Percentiles rank a stretch among this genome's conserved stretches.
These are phyloP conservation scores for Alnus rubra DNA, from an alignment of 306 rosid genomes.

Conservation along the genomic window DNA sequence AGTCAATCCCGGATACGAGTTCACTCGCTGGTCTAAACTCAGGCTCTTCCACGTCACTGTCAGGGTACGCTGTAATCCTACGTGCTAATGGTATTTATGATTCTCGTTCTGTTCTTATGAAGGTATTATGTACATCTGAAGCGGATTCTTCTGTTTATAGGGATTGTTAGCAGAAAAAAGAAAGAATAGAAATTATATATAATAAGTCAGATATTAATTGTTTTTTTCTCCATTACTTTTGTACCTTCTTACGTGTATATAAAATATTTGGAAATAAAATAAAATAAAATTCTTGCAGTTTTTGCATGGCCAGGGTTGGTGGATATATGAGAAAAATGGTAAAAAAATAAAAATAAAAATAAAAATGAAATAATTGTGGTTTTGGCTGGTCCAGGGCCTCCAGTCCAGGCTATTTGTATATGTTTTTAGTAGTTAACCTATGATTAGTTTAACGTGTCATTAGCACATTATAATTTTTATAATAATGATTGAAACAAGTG, in stretches of 20 bases:
- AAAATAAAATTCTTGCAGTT: constrained; percentile 39
- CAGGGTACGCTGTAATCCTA: constrained; percentile 41
- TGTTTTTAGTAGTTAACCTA: background rate
- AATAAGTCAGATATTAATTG: background rate
- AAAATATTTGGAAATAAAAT: constrained; percentile 38
- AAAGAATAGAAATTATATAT: constrained; percentile 15
- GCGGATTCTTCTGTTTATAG: constrained; percentile 78
- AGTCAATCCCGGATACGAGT: constrained; percentile 58
- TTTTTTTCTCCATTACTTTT: constrained; percentile 22
- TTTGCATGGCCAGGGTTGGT: constrained; percentile 8
- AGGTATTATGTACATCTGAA: constrained; percentile 53
- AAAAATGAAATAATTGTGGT: background rate
- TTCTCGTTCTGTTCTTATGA: constrained; percentile 48
- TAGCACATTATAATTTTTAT: background rate
- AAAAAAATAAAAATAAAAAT: too few species aligned
- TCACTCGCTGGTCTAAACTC: constrained; percentile 35
- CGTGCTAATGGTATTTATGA: constrained; percentile 50
- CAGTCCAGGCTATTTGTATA: background rate
- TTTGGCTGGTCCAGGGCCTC: background rate
- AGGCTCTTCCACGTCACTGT: constrained; percentile 34
- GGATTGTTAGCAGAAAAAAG: constrained; percentile 52
- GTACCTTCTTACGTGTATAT: constrained; percentile 40
- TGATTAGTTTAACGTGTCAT: background rate
- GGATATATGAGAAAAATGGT: background rate
- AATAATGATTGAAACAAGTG: background rate